Conservation (phyloP, 1,284 basidiomycete genomes). For the Irpex sp. region DNA sequence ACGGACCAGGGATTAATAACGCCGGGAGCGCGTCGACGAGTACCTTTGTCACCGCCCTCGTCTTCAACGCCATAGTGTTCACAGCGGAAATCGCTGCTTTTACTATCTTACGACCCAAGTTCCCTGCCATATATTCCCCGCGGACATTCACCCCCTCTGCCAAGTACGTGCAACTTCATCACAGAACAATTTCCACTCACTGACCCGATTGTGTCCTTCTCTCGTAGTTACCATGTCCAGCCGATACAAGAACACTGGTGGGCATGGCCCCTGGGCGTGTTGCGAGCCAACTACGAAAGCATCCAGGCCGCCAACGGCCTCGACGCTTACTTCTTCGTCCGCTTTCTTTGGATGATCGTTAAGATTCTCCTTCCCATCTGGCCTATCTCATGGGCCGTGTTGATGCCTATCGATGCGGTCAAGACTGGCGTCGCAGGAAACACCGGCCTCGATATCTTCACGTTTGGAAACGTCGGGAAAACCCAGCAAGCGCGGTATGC, state of each 20-base stretch:
- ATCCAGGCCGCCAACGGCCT: slow-evolving; percentile 78
- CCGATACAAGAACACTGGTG: slow-evolving; percentile 40
- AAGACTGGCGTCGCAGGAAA: slow-evolving; percentile 46
- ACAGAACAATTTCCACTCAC: no score
- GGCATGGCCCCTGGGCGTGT: slow-evolving; percentile 59
- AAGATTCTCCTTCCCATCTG: slow-evolving; percentile 82
- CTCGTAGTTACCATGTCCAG: slow-evolving; percentile 1
- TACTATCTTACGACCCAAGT: slow-evolving; percentile 65
- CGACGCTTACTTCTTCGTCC: slow-evolving; percentile 93
- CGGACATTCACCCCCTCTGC: slow-evolving; percentile 57
- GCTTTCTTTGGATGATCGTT: slow-evolving; percentile 81
- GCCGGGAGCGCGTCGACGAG: slow-evolving; percentile 30
- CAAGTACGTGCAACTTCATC: slow-evolving; percentile 34
- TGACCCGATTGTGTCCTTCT: neutral
- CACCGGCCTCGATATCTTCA: slow-evolving; percentile 71
- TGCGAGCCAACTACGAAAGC: slow-evolving; percentile 54
- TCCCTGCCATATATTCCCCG: slow-evolving; percentile 79
- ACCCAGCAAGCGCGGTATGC: slow-evolving; percentile 59
- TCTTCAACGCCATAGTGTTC: slow-evolving; percentile 71
- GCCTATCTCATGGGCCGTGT: slow-evolving; percentile 69
- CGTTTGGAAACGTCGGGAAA: slow-evolving; percentile 75
- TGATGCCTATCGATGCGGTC: slow-evolving; percentile 67
- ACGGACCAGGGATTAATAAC: slow-evolving; percentile 5
- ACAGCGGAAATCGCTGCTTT: slow-evolving; percentile 66
- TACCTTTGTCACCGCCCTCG: slow-evolving; percentile 76